Evolutionary conservation across 2,329 filamentous ascomycete species (phyloP).

Genomic region (Karstenula rhodostoma): DNA sequence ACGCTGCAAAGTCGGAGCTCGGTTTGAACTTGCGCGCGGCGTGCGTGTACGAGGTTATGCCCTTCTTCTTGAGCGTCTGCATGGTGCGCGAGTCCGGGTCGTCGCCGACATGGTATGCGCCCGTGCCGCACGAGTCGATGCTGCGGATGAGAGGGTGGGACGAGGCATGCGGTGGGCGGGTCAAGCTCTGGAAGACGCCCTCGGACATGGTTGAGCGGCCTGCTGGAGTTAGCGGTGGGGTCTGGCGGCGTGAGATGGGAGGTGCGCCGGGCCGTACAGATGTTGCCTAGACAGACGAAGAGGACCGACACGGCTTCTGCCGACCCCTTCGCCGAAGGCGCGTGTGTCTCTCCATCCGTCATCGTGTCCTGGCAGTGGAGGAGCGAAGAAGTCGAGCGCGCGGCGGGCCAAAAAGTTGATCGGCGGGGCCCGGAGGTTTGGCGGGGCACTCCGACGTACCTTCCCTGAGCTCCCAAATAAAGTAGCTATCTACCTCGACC

Average conservation of each 20-base stretch:
- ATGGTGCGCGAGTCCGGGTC: conserved; percentile 84
- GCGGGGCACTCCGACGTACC: conserved; percentile 3
- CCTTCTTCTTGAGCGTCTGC: conserved; percentile 75
- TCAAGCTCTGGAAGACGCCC: conserved; percentile 79
- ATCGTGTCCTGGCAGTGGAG: neutral
- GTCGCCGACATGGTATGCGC: conserved; percentile 82
- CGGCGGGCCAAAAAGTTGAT: neutral
- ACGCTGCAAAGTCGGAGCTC: conserved; percentile 77
- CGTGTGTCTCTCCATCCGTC: conserved; percentile 2
- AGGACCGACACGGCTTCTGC: conserved; percentile 71
- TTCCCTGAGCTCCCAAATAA: neutral
- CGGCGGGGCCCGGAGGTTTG: conserved; percentile 8
- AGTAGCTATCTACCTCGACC: too few species aligned
- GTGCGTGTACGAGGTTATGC: conserved; percentile 80
- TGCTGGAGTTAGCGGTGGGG: conserved; percentile 28
- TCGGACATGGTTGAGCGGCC: conserved; percentile 91
- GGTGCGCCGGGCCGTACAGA: conserved; percentile 70
- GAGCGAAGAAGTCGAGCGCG: neutral
- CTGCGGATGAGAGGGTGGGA: conserved; percentile 63
- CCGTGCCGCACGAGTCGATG: conserved; percentile 91
- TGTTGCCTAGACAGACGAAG: conserved; percentile 97
- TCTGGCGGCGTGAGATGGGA: too few species aligned
- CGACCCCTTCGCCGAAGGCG: conserved; percentile 9
- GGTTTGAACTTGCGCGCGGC: conserved; percentile 74
- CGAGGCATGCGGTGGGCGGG: conserved; percentile 60